A percentile compares a stretch with the other conserved stretches of the same genome.
Evolutionary conservation across 1,284 basidiomycete genomes (phyloP).

Genomic region (Pterulicium gracile): DNA sequence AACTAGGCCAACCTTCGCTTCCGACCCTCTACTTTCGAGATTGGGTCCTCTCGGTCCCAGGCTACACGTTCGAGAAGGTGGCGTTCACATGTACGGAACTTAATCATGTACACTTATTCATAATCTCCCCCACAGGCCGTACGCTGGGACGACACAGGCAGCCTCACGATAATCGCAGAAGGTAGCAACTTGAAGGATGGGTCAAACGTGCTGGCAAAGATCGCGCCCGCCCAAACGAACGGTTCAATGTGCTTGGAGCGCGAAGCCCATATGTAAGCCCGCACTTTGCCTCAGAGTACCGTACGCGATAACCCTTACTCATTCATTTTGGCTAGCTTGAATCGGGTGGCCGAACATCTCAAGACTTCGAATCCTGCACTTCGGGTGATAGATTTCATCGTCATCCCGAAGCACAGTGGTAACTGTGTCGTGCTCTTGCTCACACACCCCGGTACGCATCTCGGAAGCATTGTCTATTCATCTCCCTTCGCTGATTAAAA

Average conservation of each 20-base stretch:
- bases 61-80: slow-evolving; percentile 61
- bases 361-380: slow-evolving; percentile 42
- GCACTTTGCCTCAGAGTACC: neutral
- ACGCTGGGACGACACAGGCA: slow-evolving; percentile 61
- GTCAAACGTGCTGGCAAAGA: slow-evolving; percentile 57
- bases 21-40: slow-evolving; percentile 37
- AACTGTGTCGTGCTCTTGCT: slow-evolving; percentile 57
- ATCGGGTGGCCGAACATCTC: slow-evolving; percentile 35
- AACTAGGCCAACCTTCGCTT: slow-evolving; percentile 33
- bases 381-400: slow-evolving; percentile 53
- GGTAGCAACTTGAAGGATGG: slow-evolving; percentile 61
- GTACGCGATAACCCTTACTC: slow-evolving; percentile 4
- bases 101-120: slow-evolving; percentile 3
- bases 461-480: neutral
- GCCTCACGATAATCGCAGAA: slow-evolving; percentile 54
- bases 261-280: slow-evolving; percentile 56
- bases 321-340: slow-evolving; percentile 28
- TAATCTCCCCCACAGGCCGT: slow-evolving; percentile 28
- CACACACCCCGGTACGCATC: slow-evolving; percentile 44
- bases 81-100: slow-evolving; percentile 10
- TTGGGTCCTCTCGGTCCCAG: slow-evolving; percentile 49
- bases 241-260: slow-evolving; percentile 61
- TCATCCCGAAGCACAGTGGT: slow-evolving; percentile 49
- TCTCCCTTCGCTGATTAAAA: neutral
- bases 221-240: slow-evolving; percentile 57